Evolutionary conservation across 2,329 filamentous ascomycete species (phyloP), one percentile per base, ranked within the genome.

Genomic region (Fusarium tuaranense): DNA sequence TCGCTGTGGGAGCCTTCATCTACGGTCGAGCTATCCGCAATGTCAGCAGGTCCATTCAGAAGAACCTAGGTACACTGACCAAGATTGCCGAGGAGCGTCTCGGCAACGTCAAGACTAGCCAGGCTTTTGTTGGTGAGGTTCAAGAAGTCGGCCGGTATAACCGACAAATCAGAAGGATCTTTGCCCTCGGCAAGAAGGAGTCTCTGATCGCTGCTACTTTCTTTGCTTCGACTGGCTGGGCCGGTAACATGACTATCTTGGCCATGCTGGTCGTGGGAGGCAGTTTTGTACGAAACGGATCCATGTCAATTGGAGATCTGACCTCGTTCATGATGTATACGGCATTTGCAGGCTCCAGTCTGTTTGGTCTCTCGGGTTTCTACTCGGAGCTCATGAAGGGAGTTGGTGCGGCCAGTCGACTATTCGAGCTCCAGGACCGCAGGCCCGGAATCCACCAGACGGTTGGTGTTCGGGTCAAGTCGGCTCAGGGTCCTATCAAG

Each of bases 321-420:
- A 97, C 97, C 1, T 97, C 95, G 0, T 99, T 99, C 84, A 90
- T 99, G 86, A 98, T 99, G 96, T 99, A 98, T 83, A 97, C 95
- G 4, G 96, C 94, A 5, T 98, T 92, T 82, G 90, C 91, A 8
- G 91, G 91, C 4, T 97, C 94, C 59, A 97, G 94, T 83, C 90
- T 99, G 73, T 98, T 98, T 77, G 97, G 97, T 5, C 87, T 99
- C 2, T 98, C 95, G 5, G 95, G 94, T 67, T 99, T 99, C 85
- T 99, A 98, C 84, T 98, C 95, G 0, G 97, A 99, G 82, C 88
- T 99, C 71, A 99, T 99, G 97, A 99, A 99, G 83, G 97, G 97
- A 48, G 96, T 98, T 5, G 97, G 97, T 79, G 97, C 97, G 48
- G 97, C 97, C n/a, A 97, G 93, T 79, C 93, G 97, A 70, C 88